Evolutionary conservation across 495 filamentous ascomycete genomes (phyloP).

Genomic region (Antarctomyces pellizariae): DNA sequence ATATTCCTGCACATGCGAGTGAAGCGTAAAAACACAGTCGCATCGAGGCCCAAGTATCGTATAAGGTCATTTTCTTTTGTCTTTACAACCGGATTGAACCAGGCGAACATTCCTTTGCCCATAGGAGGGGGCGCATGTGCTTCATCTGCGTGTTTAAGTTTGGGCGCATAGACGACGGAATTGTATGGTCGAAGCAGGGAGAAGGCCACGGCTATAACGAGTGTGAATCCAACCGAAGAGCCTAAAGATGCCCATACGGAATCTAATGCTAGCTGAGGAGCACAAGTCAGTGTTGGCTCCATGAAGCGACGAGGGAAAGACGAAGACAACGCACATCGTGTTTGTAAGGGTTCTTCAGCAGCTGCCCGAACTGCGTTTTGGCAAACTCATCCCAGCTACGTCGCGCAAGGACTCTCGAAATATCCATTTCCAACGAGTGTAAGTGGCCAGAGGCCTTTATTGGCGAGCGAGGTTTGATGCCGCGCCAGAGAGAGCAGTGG

Average conservation of each 20-base stretch:
- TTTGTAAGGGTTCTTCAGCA: constrained; percentile 25
- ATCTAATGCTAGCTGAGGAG: constrained; percentile 19
- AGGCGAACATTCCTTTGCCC: constrained; percentile 65
- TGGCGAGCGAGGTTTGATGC: too few species aligned
- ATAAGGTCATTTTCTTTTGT: constrained; percentile 58
- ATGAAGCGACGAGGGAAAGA: background rate
- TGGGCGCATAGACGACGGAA: constrained; percentile 77
- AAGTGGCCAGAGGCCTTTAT: too few species aligned
- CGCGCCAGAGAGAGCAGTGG: too few species aligned
- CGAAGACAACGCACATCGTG: constrained; percentile 16
- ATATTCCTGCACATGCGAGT: constrained; percentile 82
- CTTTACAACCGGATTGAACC: constrained; percentile 52
- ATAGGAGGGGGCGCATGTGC: constrained; percentile 85
- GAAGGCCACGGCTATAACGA: constrained; percentile 53
- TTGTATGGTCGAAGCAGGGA: constrained; percentile 80
- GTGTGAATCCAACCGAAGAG: constrained; percentile 53
- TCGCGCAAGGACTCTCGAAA: background rate
- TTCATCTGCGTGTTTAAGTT: constrained; percentile 75
- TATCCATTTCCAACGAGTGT: too few species aligned
- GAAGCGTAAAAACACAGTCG: constrained; percentile 72
- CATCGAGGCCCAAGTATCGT: constrained; percentile 67
- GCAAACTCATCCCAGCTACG: too few species aligned
- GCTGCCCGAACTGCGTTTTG: constrained; percentile 19
- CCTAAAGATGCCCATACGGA: constrained; percentile 61
- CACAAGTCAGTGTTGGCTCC: constrained; percentile 4